Percentiles rank a stretch among this genome's conserved stretches.
Evolutionary conservation across 1,284 basidiomycete species (phyloP).

Genomic region (Pseudozyma hubeiensis): DNA sequence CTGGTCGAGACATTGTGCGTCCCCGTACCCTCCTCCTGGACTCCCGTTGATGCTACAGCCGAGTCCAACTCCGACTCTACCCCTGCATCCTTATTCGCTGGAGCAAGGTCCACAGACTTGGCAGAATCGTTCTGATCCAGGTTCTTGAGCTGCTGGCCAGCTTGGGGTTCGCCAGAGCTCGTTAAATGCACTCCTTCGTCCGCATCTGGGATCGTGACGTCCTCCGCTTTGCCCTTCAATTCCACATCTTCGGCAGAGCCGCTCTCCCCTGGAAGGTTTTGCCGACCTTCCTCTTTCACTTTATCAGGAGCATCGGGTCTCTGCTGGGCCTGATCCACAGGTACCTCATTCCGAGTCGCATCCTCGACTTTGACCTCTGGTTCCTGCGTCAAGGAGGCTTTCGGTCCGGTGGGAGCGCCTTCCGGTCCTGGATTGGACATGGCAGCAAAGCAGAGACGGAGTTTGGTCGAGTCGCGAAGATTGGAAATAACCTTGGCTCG

Average conservation of each 20-base stretch:
- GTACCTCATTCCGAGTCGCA: neutral
- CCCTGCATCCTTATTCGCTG: neutral
- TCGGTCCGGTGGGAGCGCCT: slow-evolving; percentile 48
- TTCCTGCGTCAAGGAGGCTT: slow-evolving; percentile 24
- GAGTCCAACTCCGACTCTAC: too few relatives aligned
- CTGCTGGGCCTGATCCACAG: neutral
- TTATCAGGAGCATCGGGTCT: neutral
- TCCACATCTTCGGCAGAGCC: neutral
- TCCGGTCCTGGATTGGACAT: slow-evolving; percentile 43
- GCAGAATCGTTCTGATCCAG: neutral
- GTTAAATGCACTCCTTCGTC: too few relatives aligned
- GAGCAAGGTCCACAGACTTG: neutral
- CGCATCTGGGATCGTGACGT: too few relatives aligned
- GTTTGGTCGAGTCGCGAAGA: slow-evolving; percentile 36
- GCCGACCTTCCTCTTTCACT: neutral
- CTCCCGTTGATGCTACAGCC: too few relatives aligned
- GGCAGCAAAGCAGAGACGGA: slow-evolving; percentile 50
- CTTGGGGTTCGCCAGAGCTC: too few relatives aligned
- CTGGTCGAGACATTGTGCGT: neutral
- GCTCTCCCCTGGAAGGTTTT: neutral
- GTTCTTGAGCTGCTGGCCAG: too few relatives aligned
- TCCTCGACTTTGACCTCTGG: slow-evolving; percentile 1
- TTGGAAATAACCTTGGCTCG: slow-evolving; percentile 10
- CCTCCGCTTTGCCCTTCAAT: too few relatives aligned
- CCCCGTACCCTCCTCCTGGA: too few relatives aligned